These are phyloP conservation scores for Gaultheria prostrata DNA, from an alignment of 148 eudicot species.

Conservation along the genomic window DNA sequence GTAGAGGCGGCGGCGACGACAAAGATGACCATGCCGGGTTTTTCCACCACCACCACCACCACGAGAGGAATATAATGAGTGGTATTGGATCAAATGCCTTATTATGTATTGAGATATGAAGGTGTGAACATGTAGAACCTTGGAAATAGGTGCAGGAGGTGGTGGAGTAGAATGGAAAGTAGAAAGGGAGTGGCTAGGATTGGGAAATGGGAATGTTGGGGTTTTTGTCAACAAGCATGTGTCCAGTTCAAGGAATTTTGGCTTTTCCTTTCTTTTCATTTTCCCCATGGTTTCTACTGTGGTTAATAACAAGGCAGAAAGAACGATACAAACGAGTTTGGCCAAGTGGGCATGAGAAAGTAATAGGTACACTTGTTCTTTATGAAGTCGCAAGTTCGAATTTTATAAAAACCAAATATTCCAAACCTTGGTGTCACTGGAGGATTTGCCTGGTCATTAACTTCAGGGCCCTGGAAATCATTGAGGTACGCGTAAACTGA, in stretches of 20 bases:
- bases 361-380: no score
- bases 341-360: no score
- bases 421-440: no score
- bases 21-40: no score
- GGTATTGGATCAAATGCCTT: neutral
- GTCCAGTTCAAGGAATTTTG: slow-evolving; percentile 30
- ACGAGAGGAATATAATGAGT: neutral
- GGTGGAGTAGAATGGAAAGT: slow-evolving; percentile 41
- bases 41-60: no score
- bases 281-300: neutral
- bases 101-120: neutral
- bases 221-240: slow-evolving; percentile 40
- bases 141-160: slow-evolving; percentile 14
- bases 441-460: no score
- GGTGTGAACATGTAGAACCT: slow-evolving; percentile 4
- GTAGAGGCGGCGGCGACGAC: no score
- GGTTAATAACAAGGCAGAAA: slow-evolving; percentile 13
- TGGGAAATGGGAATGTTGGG: slow-evolving; percentile 36
- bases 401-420: no score
- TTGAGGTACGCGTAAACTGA: no score
- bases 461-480: no score
- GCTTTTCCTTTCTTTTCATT: slow-evolving; percentile 28
- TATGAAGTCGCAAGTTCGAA: no score
- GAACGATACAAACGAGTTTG: no score
- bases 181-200: slow-evolving; percentile 17